Base-by-base conservation (phyloP, 176 grass and related monocot genomes). In the Bonia amplexicaulis region DNA sequence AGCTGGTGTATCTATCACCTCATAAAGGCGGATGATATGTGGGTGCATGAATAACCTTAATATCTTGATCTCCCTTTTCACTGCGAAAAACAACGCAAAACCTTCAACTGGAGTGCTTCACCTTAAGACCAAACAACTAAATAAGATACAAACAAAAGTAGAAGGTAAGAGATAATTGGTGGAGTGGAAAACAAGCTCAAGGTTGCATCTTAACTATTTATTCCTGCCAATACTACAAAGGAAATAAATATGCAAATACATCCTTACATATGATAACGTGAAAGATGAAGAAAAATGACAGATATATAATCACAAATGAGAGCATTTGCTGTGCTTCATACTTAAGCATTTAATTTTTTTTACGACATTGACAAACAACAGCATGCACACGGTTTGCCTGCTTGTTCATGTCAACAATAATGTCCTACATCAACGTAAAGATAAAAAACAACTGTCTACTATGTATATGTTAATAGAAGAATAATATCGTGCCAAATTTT, bases 21-120 rank as follows among this genome's bases (percentile, higher is more conserved):
- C 92, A 87, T 94, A 94, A 75, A 94, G 92, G 65, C 86, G 92
- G 49, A 94, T 94, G 48, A 94, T 94, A 87, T 94, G 92, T 1
- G 92, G 92, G 49, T 94, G 92, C 92, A 94, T 94, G 54, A 94
- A 90, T 12, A 94, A 62, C 73, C 92, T 86, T 55, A 91, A 69
- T 89, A 94, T 94, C 84, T 91, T 94, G 80, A 94, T 94, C 76
- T 94, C 92, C 82, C 92, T 79, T 73, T 86, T 89, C 9, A 94
- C 92, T 94, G 65, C 74, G 78, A 80, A 51, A 16, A 49, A 66
- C 2, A 53, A 73, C 49, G 6, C 13, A 90, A 82, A 65, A 65
- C 13, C 27, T 58, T 23, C 19, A 90, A 25, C 15, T 79, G 46
- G 60, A 85, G 60, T 51, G 72, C 47, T 66, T 74, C 44, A 76